Percentiles rank a stretch among this genome's conserved stretches.
phyloP scores from a whole-genome alignment of 768 basidiomycete genomes.

The Daedaleopsis sinensis region DNA sequence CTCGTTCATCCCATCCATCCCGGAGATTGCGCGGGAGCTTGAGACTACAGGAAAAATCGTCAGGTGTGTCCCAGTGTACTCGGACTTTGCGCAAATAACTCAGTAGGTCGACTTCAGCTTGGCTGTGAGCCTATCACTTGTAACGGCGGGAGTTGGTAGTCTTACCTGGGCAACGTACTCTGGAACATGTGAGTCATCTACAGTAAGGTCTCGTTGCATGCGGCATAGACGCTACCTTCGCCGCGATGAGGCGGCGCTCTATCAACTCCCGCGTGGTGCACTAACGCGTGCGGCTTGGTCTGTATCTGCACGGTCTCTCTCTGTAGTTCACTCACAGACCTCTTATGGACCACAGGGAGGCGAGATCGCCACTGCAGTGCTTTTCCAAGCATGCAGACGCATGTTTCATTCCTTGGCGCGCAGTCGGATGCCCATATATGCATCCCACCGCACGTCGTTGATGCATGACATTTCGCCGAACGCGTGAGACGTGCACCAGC shows the following conservation, averaged over 20 bases:
- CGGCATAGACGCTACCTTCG: no score
- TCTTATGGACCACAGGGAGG: no score
- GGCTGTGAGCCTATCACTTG: conserved; percentile 54
- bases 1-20: conserved; percentile 75
- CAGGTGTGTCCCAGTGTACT: conserved; percentile 41
- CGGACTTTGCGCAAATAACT: not conserved
- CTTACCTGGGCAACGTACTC: conserved; percentile 56
- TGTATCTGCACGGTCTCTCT: no score
- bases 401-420: no score
- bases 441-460: no score
- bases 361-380: no score
- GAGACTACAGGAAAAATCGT: conserved; percentile 57
- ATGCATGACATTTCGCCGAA: not conserved
- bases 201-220: not conserved
- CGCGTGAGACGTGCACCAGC: no score
- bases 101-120: conserved; percentile 37
- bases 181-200: conserved; percentile 45
- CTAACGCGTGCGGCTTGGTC: not conserved
- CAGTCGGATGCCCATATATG: no score
- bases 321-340: no score
- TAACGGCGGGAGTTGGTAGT: conserved; percentile 46
- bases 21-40: conserved; percentile 70
- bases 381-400: no score
- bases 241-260: no score
- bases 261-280: no score